Evolutionary conservation across 208 protist species (phyloP), one percentile per base, ranked within the genome.

Genomic region (Acanthamoeba triangularis): DNA sequence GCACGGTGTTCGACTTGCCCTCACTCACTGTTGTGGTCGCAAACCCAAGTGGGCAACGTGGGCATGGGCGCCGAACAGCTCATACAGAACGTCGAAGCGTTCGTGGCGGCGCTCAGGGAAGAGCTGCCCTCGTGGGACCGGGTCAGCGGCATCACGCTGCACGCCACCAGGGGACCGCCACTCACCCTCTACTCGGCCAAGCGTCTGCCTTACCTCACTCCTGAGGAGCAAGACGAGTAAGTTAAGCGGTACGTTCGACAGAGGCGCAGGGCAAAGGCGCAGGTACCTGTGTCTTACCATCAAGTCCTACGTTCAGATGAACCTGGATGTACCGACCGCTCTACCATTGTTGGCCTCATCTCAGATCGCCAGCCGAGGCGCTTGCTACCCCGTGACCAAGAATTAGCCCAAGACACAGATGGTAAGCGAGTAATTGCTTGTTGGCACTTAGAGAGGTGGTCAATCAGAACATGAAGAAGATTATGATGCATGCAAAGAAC

Each of bases 231-330:
- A 59, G 54, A 25, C 65, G 65, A 74, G 61, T n/a, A n/a, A n/a
- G n/a, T n/a, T n/a, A n/a, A n/a, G n/a, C n/a, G n/a, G n/a, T n/a
- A n/a, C n/a, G n/a, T n/a, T n/a, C n/a, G n/a, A n/a, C n/a, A n/a
- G n/a, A n/a, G n/a, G n/a, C n/a, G n/a, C n/a, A n/a, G n/a, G n/a
- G n/a, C n/a, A n/a, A n/a, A n/a, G n/a, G n/a, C n/a, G n/a, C n/a
- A n/a, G n/a, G n/a, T n/a, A n/a, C n/a, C n/a, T n/a, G n/a, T n/a
- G n/a, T n/a, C n/a, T n/a, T n/a, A 95, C 91, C 35, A 82, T 72
- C 30, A 72, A 95, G 76, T 59, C 76, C 63, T 95, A 95, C 37
- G 69, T 95, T 63, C 74, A 95, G 52, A 85, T 87, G 59, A 87
- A 88, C 72, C 37, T 63, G 1, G 91, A 95, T 35, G 91, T 95